These are phyloP conservation scores for Lecanicillium sp. DNA, from an alignment of 2,329 filamentous ascomycete genomes.

Conservation along the genomic window DNA sequence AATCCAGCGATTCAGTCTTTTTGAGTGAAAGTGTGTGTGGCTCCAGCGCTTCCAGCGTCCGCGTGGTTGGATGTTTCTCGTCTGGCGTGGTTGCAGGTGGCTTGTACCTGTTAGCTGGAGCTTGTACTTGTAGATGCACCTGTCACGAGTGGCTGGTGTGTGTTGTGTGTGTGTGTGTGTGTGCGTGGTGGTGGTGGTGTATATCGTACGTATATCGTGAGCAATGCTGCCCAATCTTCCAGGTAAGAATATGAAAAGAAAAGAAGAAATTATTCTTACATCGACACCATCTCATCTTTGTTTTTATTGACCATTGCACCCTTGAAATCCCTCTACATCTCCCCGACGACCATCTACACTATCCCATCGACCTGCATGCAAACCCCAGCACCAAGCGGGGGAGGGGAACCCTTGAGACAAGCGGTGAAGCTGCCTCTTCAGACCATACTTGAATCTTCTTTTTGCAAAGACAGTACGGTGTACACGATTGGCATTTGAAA, in stretches of 20 bases:
- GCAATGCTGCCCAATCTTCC: neutral
- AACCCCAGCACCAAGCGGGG: conserved; percentile 3
- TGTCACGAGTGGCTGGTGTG: conserved; percentile 6
- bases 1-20: too few relatives aligned
- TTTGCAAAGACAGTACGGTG: too few relatives aligned
- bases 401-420: conserved; percentile 11
- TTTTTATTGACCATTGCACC: conserved; percentile 3
- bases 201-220: neutral
- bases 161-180: neutral
- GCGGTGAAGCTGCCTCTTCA: conserved; percentile 13
- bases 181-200: neutral
- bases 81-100: neutral
- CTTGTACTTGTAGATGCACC: conserved; percentile 10
- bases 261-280: neutral
- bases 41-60: conserved; percentile 5
- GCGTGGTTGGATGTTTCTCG: conserved; percentile 9
- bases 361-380: conserved; percentile 10
- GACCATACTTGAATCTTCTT: too few relatives aligned
- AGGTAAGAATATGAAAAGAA: neutral
- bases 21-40: conserved; percentile 11
- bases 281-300: neutral
- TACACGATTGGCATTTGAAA: neutral
- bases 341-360: conserved; percentile 10
- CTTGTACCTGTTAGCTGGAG: neutral
- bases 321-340: neutral